Conservation (phyloP, 306 rosid species). For the Abrus precatorius region DNA sequence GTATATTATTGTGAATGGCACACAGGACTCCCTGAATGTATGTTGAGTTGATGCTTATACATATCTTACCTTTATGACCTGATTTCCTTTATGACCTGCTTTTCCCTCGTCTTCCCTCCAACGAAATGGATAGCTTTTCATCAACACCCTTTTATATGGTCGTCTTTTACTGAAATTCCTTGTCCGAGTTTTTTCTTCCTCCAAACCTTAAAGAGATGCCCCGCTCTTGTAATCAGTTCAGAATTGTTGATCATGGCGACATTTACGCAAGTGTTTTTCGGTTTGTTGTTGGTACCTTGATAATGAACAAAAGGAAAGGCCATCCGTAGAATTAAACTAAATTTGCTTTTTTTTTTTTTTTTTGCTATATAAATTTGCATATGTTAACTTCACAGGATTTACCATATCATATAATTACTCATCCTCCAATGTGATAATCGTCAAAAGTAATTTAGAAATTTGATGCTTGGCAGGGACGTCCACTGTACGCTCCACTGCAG, state of each 20-base stretch:
- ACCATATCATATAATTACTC: neutral
- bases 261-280: neutral
- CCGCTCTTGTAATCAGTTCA: neutral
- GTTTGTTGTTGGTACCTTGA: neutral
- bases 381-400: too few relatives aligned
- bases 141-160: neutral
- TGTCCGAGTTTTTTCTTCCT: neutral
- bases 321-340: slow-evolving; percentile 8
- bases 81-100: neutral
- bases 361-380: too few relatives aligned
- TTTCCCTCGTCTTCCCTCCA: neutral
- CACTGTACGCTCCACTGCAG: slow-evolving; percentile 41
- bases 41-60: slow-evolving; percentile 1
- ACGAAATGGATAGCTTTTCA: slow-evolving; percentile 18
- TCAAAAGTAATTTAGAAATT: slow-evolving; percentile 23
- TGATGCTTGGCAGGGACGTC: slow-evolving; percentile 49
- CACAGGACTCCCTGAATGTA: neutral
- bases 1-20: neutral
- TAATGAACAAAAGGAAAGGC: neutral
- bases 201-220: neutral
- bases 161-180: neutral
- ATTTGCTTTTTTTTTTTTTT: too few relatives aligned
- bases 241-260: neutral
- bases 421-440: neutral
- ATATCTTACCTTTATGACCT: neutral